Evolutionary conservation across 176 grass and related monocot genomes (phyloP).

Genomic region (Tuctoria greenei): DNA sequence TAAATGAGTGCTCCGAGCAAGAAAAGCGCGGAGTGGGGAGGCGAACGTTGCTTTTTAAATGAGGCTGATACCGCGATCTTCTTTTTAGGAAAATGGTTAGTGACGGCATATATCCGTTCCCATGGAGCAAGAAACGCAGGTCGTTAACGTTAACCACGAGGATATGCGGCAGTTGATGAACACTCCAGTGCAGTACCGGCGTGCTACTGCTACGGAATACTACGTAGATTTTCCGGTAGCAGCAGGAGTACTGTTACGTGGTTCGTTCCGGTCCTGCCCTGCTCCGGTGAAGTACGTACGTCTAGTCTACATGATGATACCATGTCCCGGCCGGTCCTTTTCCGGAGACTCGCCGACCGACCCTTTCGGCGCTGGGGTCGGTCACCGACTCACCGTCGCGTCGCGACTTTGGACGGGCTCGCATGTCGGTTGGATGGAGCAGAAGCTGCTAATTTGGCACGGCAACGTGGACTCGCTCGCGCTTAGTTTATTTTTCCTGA

Average conservation of each 20-base stretch:
- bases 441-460: neutral
- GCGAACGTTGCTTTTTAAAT: slow-evolving; percentile 24
- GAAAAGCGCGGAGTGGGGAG: neutral
- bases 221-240: no score
- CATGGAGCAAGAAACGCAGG: neutral
- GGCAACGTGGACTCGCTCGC: neutral
- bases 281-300: neutral
- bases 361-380: slow-evolving; percentile 9
- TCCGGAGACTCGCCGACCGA: neutral
- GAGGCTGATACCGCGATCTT: neutral
- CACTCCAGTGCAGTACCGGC: neutral
- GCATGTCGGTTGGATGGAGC: neutral
- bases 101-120: neutral
- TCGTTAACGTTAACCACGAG: no score
- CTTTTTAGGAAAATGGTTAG: neutral
- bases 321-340: neutral
- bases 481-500: neutral
- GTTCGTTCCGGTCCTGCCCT: no score
- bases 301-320: no score
- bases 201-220: no score
- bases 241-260: no score
- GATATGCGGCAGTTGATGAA: neutral
- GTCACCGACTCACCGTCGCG: slow-evolving; percentile 30
- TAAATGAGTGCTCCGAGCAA: neutral
- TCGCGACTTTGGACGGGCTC: neutral